Percentiles rank a stretch among this genome's conserved stretches.
Conservation (phyloP, 495 filamentous ascomycete genomes). For the Peziza echinospora region DNA sequence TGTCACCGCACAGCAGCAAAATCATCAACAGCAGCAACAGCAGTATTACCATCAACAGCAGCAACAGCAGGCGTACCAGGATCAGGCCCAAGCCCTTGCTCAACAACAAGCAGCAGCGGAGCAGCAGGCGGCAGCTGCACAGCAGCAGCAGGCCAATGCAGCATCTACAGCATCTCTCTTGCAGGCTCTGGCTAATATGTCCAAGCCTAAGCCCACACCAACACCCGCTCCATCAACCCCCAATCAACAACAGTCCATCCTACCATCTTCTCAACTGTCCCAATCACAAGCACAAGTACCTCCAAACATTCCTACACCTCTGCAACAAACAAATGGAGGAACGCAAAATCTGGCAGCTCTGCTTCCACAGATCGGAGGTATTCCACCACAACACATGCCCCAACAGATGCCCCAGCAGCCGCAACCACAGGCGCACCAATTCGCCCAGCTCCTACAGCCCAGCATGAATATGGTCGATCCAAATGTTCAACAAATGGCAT, state of each 20-base stretch:
- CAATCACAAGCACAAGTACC: neutral
- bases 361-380: neutral
- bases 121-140: conserved; percentile 17
- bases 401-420: neutral
- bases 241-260: conserved; percentile 24
- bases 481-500: conserved; percentile 31
- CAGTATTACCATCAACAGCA: neutral
- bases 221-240: conserved; percentile 29
- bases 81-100: conserved; percentile 22
- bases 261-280: conserved; percentile 10
- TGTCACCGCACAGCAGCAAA: conserved; percentile 3
- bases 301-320: neutral
- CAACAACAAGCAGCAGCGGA: conserved; percentile 19
- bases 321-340: neutral
- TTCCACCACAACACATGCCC: neutral
- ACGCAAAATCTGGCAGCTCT: neutral
- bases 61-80: neutral
- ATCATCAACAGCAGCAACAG: neutral
- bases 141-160: conserved; percentile 25
- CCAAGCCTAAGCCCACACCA: conserved; percentile 49
- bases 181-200: conserved; percentile 67
- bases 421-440: neutral
- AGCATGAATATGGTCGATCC: neutral
- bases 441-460: conserved; percentile 1
- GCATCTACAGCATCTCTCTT: conserved; percentile 43